These are phyloP conservation scores for Pichia sp. DNA, from an alignment of 1,139 yeast genomes.

Conservation along the genomic window DNA sequence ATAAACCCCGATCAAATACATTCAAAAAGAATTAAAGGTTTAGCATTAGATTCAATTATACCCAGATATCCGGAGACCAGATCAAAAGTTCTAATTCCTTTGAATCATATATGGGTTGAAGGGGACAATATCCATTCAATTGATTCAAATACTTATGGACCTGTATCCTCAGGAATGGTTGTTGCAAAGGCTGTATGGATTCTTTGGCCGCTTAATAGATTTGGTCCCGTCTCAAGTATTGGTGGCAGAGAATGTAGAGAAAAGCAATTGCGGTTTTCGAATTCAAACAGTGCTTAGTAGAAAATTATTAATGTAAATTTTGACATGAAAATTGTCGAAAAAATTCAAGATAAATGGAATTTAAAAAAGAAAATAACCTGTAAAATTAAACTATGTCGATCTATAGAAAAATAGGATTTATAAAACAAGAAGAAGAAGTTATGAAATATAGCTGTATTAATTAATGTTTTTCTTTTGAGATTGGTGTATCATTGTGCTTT, in stretches of 20 bases:
- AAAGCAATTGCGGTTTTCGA: constrained; percentile 46
- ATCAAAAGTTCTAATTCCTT: constrained; percentile 54
- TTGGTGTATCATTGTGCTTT: constrained; percentile 27
- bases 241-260: constrained; percentile 37
- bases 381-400: too few relatives aligned
- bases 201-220: constrained; percentile 53
- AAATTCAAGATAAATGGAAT: too few relatives aligned
- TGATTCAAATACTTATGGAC: constrained; percentile 83
- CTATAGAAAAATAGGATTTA: too few relatives aligned
- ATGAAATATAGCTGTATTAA: too few relatives aligned
- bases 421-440: too few relatives aligned
- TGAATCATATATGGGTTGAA: constrained; percentile 88
- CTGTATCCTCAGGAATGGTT: constrained; percentile 71
- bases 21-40: constrained; percentile 77
- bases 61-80: constrained; percentile 67
- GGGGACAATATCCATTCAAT: constrained; percentile 84
- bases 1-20: constrained; percentile 63
- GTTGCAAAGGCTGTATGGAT: constrained; percentile 64
- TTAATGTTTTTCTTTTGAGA: constrained; percentile 15
- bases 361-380: too few relatives aligned
- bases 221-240: constrained; percentile 34
- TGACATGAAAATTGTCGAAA: too few relatives aligned
- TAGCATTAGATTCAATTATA: constrained; percentile 38
- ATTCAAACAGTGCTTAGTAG: neutral
- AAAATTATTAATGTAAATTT: neutral